Conservation (phyloP, 371 early-diverging fungal genomes). For the Mucor racemosus region DNA sequence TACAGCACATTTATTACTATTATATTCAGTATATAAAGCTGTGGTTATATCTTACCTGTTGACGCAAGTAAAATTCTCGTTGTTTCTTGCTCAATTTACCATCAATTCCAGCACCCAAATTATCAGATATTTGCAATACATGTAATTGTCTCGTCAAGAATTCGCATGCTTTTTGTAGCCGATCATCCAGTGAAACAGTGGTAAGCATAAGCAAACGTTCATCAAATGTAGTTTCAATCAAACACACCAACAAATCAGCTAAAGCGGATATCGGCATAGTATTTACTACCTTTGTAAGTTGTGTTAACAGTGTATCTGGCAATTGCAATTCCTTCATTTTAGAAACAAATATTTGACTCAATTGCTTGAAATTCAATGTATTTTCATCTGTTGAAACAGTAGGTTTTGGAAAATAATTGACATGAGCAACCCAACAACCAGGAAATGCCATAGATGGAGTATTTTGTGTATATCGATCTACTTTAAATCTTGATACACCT, state of each 20-base stretch:
- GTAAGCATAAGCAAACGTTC: slow-evolving; percentile 75
- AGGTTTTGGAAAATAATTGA: slow-evolving; percentile 23
- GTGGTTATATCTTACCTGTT: slow-evolving; percentile 56
- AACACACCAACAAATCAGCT: slow-evolving; percentile 78
- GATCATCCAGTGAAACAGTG: slow-evolving; percentile 56
- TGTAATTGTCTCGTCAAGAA: slow-evolving; percentile 61
- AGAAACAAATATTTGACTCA: slow-evolving; percentile 61
- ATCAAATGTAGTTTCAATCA: slow-evolving; percentile 73
- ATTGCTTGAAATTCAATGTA: slow-evolving; percentile 48
- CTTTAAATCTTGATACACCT: slow-evolving; percentile 42
- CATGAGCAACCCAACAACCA: slow-evolving; percentile 32
- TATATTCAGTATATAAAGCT: too few relatives aligned
- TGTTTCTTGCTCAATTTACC: slow-evolving; percentile 80
- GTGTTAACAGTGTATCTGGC: slow-evolving; percentile 65
- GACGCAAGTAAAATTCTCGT: slow-evolving; percentile 82
- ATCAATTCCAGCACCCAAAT: slow-evolving; percentile 80
- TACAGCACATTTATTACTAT: too few relatives aligned
- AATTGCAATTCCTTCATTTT: slow-evolving; percentile 72
- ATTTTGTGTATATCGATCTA: slow-evolving; percentile 26
- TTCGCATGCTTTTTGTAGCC: slow-evolving; percentile 55
- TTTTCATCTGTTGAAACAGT: neutral
- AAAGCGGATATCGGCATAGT: slow-evolving; percentile 65
- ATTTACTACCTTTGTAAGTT: slow-evolving; percentile 71
- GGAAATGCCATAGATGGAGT: slow-evolving; percentile 23
- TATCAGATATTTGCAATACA: slow-evolving; percentile 79